A percentile compares a stretch with the other conserved stretches of the same genome.
These are phyloP conservation scores for Leccinum pachyderme DNA, from an alignment of 1,284 basidiomycete genomes.

Conservation along the genomic window DNA sequence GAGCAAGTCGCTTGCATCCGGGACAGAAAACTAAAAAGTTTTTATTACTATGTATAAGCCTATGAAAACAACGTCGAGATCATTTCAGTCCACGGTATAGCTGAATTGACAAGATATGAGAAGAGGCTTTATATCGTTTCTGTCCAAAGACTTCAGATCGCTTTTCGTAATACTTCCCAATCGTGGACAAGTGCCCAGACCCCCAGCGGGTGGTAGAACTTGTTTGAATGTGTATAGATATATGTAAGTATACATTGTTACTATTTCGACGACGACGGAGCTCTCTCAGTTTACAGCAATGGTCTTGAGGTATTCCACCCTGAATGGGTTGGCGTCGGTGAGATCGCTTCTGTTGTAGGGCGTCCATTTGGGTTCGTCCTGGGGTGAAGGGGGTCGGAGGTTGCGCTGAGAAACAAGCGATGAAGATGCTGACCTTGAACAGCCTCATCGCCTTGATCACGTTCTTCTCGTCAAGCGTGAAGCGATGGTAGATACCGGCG, in stretches of 20 bases:
- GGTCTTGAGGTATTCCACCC: slow-evolving; percentile 59
- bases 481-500: slow-evolving; percentile 82
- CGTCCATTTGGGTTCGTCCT: slow-evolving; percentile 89
- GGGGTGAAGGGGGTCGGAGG: not conserved
- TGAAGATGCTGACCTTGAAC: slow-evolving; percentile 57
- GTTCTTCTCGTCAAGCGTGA: slow-evolving; percentile 74
- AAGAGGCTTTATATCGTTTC: not conserved
- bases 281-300: slow-evolving; percentile 35
- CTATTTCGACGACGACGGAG: not conserved
- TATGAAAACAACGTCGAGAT: not conserved
- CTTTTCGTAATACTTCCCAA: not conserved
- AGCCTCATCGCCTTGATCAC: slow-evolving; percentile 71
- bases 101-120: not conserved
- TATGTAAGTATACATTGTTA: not conserved
- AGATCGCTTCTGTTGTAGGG: slow-evolving; percentile 63
- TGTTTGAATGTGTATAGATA: not conserved
- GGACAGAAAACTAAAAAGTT: not conserved
- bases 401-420: not conserved
- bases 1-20: slow-evolving; percentile 33
- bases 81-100: not conserved
- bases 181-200: no score
- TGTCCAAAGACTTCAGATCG: not conserved
- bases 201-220: no score
- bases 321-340: slow-evolving; percentile 63
- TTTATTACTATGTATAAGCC: not conserved